Evolutionary conservation across 2,329 filamentous ascomycete species (phyloP), one percentile per base, ranked within the genome.

Genomic region (Penicillium glabrum): DNA sequence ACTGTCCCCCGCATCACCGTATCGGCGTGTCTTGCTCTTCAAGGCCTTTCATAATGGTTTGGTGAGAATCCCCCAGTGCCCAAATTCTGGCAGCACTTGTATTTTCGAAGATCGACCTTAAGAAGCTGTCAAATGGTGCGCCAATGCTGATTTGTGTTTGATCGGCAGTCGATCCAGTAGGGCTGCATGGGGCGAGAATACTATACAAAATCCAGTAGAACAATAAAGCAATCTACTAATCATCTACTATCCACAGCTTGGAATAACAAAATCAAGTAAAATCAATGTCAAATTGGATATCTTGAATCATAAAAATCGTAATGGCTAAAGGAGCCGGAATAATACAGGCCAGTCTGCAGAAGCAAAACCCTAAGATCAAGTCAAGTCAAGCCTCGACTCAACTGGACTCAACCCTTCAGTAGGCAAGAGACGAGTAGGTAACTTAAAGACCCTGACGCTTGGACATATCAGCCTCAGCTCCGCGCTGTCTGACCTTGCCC

Each of bases 401-500:
- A 33, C 31, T 33, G 1, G 14, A 16, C 14, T 33, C 29, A 31
- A 14, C 29, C 27, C 27, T 29, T 29, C 8, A 7, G 29, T 31
- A 31, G 29, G 31, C 5, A 33, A 33, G 13, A 16, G 13, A 7
- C 5, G 16, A 14, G 31, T 3, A 37, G 5, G 10, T 6, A 14
- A 41, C 19, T 37, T 46, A 53, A 33, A 16, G 27, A 39, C 50
- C 50, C 41, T 53, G 50, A 8, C 43, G 27, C 84, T 91, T 93
- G 75, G 89, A 78, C 55, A 96, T 82, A 69, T 96, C 91, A 37
- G 83, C 78, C 83, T 96, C 92, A 1, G 88, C 92, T 49, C 91
- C 89, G 21, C 91, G 84, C 82, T 96, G 89, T 69, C 85, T 82
- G 21, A 89, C 90, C 86, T 95, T 96, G 62, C 92, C 93, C 62